phyloP scores from a whole-genome alignment of 306 rosid species.

The Vigna trinervia region DNA sequence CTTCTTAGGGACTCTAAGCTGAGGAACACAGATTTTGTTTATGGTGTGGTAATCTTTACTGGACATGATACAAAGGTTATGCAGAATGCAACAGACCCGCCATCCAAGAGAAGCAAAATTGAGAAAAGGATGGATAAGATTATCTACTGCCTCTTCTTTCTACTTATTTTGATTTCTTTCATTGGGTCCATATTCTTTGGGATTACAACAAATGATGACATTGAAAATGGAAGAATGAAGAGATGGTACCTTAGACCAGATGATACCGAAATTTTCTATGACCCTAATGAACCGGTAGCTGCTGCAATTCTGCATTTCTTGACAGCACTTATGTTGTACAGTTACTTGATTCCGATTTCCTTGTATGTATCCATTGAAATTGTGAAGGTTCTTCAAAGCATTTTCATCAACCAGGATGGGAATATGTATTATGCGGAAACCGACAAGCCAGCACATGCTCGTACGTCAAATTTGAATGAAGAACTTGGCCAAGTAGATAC shows the following conservation, averaged over 20 bases:
- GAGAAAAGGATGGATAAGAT: slow-evolving; percentile 92
- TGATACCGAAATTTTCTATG: slow-evolving; percentile 63
- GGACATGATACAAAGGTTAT: slow-evolving; percentile 96
- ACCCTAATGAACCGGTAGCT: slow-evolving; percentile 64
- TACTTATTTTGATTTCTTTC: slow-evolving; percentile 69
- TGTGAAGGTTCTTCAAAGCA: slow-evolving; percentile 91
- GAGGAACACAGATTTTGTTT: slow-evolving; percentile 90
- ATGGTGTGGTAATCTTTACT: slow-evolving; percentile 91
- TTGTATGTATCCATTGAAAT: slow-evolving; percentile 94
- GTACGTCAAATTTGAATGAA: slow-evolving; percentile 96
- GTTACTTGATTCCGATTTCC: slow-evolving; percentile 96
- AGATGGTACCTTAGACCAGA: slow-evolving; percentile 98
- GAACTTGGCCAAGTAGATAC: slow-evolving; percentile 99
- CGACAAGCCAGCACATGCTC: slow-evolving; percentile 90
- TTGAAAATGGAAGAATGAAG: slow-evolving; percentile 64
- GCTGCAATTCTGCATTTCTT: slow-evolving; percentile 87
- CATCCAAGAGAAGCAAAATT: slow-evolving; percentile 95
- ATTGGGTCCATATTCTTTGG: slow-evolving; percentile 83
- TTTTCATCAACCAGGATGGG: slow-evolving; percentile 86
- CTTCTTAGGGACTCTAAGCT: slow-evolving; percentile 96
- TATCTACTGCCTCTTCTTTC: slow-evolving; percentile 66
- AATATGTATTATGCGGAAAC: slow-evolving; percentile 88
- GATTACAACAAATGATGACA: slow-evolving; percentile 63
- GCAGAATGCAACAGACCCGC: slow-evolving; percentile 94
- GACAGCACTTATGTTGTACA: slow-evolving; percentile 84